phyloP scores from a whole-genome alignment of 2,329 filamentous ascomycete genomes.

The Xylaria sp. region DNA sequence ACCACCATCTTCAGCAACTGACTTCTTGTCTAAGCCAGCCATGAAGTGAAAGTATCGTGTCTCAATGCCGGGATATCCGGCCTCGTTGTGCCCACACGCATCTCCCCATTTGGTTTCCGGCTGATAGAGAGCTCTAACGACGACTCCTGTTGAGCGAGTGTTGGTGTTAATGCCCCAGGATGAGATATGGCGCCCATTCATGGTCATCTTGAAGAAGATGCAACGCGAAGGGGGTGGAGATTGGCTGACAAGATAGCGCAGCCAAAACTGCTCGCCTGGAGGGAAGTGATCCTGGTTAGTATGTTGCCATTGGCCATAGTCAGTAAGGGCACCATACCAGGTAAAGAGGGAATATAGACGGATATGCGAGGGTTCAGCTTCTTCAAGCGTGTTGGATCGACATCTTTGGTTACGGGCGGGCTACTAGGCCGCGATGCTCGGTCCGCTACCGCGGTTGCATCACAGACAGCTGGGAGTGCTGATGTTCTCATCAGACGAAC shows the following conservation, averaged over 20 bases:
- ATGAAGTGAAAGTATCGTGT: conserved; percentile 58
- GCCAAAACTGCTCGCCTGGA: conserved; percentile 57
- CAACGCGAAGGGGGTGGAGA: conserved; percentile 45
- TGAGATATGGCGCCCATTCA: conserved; percentile 59
- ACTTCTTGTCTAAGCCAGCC: conserved; percentile 42
- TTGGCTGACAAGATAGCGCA: conserved; percentile 53
- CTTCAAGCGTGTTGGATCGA: conserved; percentile 38
- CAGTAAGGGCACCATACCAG: conserved; percentile 47
- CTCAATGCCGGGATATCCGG: conserved; percentile 51
- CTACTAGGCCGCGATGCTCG: conserved; percentile 17
- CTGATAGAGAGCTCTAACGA: conserved; percentile 55
- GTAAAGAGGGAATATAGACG: conserved; percentile 61
- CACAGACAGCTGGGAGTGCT: conserved; percentile 5
- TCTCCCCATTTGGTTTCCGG: conserved; percentile 51
- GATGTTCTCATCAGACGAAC: conserved; percentile 42
- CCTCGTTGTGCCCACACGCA: conserved; percentile 42
- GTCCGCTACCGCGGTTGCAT: conserved; percentile 10
- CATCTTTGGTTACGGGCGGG: conserved; percentile 36
- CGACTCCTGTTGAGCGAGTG: conserved; percentile 44
- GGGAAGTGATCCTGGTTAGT: conserved; percentile 2
- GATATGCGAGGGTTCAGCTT: conserved; percentile 52
- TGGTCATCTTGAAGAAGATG: conserved; percentile 60
- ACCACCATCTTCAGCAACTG: conserved; percentile 58
- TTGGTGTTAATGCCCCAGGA: conserved; percentile 57
- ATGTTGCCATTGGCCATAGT: neutral